Conservation (phyloP, 345 rosid genomes). For the Camelina sativa region DNA sequence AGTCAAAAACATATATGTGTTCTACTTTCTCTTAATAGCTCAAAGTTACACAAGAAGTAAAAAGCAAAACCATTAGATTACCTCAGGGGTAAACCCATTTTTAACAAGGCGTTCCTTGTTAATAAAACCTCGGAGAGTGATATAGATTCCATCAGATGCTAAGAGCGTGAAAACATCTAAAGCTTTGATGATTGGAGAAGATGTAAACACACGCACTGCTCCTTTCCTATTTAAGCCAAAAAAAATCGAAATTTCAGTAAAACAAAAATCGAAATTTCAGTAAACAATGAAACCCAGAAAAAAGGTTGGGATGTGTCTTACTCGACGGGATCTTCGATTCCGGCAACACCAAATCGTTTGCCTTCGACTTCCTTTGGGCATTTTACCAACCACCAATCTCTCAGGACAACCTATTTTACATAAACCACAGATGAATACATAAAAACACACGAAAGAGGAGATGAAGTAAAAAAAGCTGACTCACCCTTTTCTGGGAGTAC, state of each 20-base stretch:
- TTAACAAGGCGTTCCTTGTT: conserved; percentile 52
- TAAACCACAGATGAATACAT: background rate
- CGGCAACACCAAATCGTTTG: conserved; percentile 76
- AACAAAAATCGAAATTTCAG: too few relatives aligned
- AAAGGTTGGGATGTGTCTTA: conserved; percentile 32
- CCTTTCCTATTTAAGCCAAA: conserved; percentile 39
- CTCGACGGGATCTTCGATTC: conserved; percentile 51
- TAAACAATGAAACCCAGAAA: too few relatives aligned
- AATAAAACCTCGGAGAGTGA: conserved; percentile 60
- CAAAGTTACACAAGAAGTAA: background rate
- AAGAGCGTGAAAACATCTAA: conserved; percentile 65
- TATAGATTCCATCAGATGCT: conserved; percentile 67
- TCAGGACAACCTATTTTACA: conserved; percentile 55
- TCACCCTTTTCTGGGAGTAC: conserved; percentile 34
- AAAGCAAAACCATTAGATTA: conserved; percentile 16
- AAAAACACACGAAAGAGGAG: background rate
- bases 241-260: background rate
- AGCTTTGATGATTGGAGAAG: conserved; percentile 72
- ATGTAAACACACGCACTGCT: conserved; percentile 64
- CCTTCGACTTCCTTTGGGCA: conserved; percentile 54
- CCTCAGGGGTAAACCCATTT: conserved; percentile 73
- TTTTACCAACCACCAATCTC: conserved; percentile 80
- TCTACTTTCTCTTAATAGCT: background rate
- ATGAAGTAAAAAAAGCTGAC: background rate
- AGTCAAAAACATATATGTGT: background rate